Conservation (phyloP, 495 filamentous ascomycete species). For the Bacidia rubella region DNA sequence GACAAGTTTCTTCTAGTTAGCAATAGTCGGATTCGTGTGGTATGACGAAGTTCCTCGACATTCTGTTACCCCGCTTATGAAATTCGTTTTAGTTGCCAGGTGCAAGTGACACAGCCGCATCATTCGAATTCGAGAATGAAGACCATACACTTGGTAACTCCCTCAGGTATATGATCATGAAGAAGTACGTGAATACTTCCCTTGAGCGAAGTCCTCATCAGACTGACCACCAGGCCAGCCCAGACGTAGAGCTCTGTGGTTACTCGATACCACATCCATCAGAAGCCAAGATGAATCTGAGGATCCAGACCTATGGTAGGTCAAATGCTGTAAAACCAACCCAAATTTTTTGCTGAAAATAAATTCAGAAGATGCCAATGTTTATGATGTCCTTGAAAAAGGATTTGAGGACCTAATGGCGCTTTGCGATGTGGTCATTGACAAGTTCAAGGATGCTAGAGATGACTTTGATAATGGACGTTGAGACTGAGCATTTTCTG, state of each 20-base stretch:
- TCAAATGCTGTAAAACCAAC: too few relatives aligned
- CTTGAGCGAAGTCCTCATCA: not conserved
- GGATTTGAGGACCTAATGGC: constrained; percentile 78
- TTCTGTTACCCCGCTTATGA: not conserved
- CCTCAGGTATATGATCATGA: constrained; percentile 90
- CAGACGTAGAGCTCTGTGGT: constrained; percentile 91
- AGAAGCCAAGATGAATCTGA: constrained; percentile 87
- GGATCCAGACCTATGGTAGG: constrained; percentile 89
- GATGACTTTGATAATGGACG: constrained; percentile 44
- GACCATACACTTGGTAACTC: constrained; percentile 95
- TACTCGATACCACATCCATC: constrained; percentile 97
- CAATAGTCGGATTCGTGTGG: constrained; percentile 22
- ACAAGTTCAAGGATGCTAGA: constrained; percentile 60
- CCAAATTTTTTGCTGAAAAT: too few relatives aligned
- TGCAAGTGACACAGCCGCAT: constrained; percentile 54
- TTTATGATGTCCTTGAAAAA: constrained; percentile 74
- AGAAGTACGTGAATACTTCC: constrained; percentile 50
- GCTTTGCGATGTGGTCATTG: constrained; percentile 78
- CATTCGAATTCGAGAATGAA: constrained; percentile 82
- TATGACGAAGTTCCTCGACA: constrained; percentile 9
- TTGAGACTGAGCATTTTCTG: constrained; percentile 15
- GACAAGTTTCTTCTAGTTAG: not conserved
- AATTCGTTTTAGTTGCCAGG: constrained; percentile 44
- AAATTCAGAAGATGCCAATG: constrained; percentile 57
- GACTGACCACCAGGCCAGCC: constrained; percentile 29